Evolutionary conservation across 371 early-diverging fungal genomes (phyloP), one percentile per base, ranked within the genome.

Genomic region (Basidiobolus meristosporus): DNA sequence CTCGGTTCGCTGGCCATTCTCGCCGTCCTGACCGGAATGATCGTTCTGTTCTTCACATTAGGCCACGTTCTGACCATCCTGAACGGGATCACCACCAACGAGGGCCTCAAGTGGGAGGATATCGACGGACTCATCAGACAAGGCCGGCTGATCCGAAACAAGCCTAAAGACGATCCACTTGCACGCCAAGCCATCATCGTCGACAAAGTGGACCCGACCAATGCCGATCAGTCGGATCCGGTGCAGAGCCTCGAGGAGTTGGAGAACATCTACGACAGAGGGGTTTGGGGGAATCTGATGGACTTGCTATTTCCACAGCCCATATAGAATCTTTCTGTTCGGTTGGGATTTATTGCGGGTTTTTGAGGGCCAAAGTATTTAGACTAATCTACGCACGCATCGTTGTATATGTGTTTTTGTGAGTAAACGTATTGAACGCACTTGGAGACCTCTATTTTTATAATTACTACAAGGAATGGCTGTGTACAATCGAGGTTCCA

Each of bases 61-160:
- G 78, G 77, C 47, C 79, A 80, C 42, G 33, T 81, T 2, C 70
- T 72, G 44, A 51, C 80, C 38, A 56, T 65, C 19, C 57, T 62
- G 12, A 57, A 59, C 18, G 82, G 82, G 2, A 65, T 70, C 15
- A 83, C 82, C 1, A 65, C 75, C 17, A 83, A 83, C 43, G 84
- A 83, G 47, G 65, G 70, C 7, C 61, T 71, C 47, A 83, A 83
- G 54, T 79, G 82, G 82, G 70, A 73, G 36, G 61, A 72, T 23
- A 47, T 81, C 10, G 68, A 68, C 17, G 78, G 76, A 33, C 64
- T 70, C 22, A 64, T 80, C 30, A 57, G 66, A 23, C 62, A 70
- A 36, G 73, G 67, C 0, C 69, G 70, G n/a, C 28, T 69, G 3
- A 63, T 56, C 39, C 53, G 54, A 34, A 40, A 52, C 16, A 50